A percentile compares a stretch with the other conserved stretches of the same genome.
Evolutionary conservation across 331 rosid species (phyloP).

Genomic region (Phaseolus coccineus): DNA sequence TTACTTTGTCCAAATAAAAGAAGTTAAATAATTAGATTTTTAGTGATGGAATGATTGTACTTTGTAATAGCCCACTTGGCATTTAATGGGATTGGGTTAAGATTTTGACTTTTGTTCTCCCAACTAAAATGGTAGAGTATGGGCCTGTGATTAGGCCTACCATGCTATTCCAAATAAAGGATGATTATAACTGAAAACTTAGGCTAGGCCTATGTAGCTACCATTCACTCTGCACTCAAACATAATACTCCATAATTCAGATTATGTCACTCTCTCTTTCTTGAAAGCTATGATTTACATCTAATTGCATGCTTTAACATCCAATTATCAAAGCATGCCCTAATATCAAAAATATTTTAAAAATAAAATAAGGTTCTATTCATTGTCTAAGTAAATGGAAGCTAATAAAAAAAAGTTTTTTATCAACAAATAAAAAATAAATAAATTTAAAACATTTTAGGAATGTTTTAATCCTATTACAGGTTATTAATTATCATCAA

Average conservation of each 20-base stretch:
- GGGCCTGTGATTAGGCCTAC: slow-evolving; percentile 48
- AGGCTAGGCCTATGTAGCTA: slow-evolving; percentile 14
- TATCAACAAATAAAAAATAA: no score
- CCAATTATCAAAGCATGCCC: no score
- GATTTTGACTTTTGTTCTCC: slow-evolving; percentile 22
- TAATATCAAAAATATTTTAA: not conserved
- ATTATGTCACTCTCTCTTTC: not conserved
- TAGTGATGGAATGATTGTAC: not conserved
- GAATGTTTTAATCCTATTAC: no score
- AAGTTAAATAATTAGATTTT: not conserved
- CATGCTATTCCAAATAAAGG: not conserved
- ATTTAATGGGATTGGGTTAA: slow-evolving; percentile 31
- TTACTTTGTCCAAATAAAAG: not conserved
- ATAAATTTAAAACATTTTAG: no score
- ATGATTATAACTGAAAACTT: not conserved
- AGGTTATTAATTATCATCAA: no score
- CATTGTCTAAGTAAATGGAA: not conserved
- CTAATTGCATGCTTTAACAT: slow-evolving; percentile 10
- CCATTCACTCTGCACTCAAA: slow-evolving; percentile 25
- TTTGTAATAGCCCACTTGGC: not conserved
- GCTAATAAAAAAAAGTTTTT: not conserved
- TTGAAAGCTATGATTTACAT: not conserved
- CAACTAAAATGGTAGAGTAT: not conserved
- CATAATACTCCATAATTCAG: slow-evolving; percentile 1
- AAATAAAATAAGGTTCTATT: not conserved